Conservation (phyloP, 225 moss, liverwort and hornwort genomes). For the Asterella californica region DNA sequence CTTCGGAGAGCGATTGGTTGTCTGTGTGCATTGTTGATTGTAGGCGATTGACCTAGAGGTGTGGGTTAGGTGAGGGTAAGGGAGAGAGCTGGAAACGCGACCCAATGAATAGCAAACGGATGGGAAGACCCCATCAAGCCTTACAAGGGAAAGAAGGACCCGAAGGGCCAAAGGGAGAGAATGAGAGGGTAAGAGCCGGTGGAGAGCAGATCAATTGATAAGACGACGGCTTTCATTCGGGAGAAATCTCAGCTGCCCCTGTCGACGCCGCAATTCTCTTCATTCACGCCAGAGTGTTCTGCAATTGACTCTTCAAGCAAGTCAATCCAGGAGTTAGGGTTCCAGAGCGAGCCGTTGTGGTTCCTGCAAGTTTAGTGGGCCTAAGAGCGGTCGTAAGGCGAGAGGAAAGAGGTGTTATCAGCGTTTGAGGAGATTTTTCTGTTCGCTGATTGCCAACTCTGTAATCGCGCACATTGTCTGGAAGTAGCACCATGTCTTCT, state of each 20-base stretch:
- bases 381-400: slow-evolving; percentile 8
- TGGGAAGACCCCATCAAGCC: too few relatives aligned
- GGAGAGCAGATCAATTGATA: slow-evolving; percentile 32
- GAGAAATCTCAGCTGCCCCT: slow-evolving; percentile 38
- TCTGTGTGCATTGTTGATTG: slow-evolving; percentile 6
- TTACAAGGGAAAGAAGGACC: too few relatives aligned
- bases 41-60: slow-evolving; percentile 4
- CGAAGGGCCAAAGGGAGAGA: neutral
- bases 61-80: neutral
- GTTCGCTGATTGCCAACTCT: slow-evolving; percentile 13
- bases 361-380: neutral
- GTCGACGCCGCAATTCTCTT: slow-evolving; percentile 32
- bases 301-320: slow-evolving; percentile 10
- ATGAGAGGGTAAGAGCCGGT: slow-evolving; percentile 5
- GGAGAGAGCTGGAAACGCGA: too few relatives aligned
- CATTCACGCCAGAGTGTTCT: slow-evolving; percentile 16
- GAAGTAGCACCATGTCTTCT: slow-evolving; percentile 58
- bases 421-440: neutral
- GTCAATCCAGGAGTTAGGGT: slow-evolving; percentile 40
- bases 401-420: neutral
- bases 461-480: slow-evolving; percentile 13
- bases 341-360: slow-evolving; percentile 16
- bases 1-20: neutral
- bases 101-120: too few relatives aligned
- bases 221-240: slow-evolving; percentile 27